phyloP scores from a whole-genome alignment of 257 asterid genomes.

The Echium plantagineum region DNA sequence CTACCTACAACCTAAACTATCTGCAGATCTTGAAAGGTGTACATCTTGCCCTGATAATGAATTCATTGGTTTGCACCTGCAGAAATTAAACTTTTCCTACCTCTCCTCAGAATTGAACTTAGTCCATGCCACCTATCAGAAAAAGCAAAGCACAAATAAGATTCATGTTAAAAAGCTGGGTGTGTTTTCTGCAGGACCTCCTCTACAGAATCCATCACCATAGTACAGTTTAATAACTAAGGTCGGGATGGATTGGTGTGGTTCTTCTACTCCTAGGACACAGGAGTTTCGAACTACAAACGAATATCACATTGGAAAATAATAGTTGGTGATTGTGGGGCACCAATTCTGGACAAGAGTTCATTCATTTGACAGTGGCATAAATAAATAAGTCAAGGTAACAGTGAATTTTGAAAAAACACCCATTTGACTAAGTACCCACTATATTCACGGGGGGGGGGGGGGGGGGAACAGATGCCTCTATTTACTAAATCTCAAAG shows the following conservation, averaged over 20 bases:
- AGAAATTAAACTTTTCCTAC: conserved; percentile 13
- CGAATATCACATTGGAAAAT: too few species aligned
- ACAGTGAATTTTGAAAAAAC: background rate
- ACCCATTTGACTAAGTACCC: background rate
- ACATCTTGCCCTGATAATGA: conserved; percentile 2
- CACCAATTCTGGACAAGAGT: too few species aligned
- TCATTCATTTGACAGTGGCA: too few species aligned
- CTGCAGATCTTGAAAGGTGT: background rate
- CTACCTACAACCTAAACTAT: background rate
- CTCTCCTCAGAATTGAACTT: conserved; percentile 90
- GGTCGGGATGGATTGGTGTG: too few species aligned
- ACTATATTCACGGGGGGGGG: too few species aligned
- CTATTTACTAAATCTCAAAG: background rate
- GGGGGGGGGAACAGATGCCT: background rate
- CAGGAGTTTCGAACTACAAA: too few species aligned
- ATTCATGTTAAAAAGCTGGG: background rate
- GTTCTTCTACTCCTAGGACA: too few species aligned
- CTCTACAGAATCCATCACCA: too few species aligned
- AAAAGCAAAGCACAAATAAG: conserved; percentile 1
- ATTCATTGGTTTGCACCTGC: background rate
- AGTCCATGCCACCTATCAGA: conserved; percentile 82
- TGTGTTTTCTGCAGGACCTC: background rate
- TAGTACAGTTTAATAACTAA: too few species aligned
- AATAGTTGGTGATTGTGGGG: too few species aligned
- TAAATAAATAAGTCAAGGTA: too few species aligned